phyloP scores from a whole-genome alignment of 805 yeast species.

The Jamesozyma lodderae region DNA sequence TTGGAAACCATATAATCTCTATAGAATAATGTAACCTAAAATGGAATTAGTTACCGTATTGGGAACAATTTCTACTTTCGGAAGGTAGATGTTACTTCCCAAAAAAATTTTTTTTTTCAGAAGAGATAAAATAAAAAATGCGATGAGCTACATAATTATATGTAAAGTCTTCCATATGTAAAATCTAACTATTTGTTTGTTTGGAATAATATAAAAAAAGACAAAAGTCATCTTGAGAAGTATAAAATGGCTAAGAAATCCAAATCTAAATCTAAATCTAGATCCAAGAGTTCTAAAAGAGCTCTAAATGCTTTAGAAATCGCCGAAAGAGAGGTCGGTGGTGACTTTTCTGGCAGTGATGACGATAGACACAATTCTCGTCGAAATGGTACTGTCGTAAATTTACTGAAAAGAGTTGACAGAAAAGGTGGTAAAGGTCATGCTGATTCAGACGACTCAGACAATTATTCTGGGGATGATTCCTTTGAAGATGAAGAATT shows the following conservation, averaged over 20 bases:
- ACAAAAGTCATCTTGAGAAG: constrained; percentile 2
- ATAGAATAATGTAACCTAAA: too few species aligned
- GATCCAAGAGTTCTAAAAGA: constrained; percentile 27
- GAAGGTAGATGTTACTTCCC: too few species aligned
- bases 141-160: constrained; percentile 3
- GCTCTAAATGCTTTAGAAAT: constrained; percentile 45
- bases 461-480: constrained; percentile 23
- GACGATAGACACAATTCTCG: constrained; percentile 22
- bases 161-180: too few species aligned
- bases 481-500: constrained; percentile 55
- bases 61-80: too few species aligned
- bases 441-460: constrained; percentile 20
- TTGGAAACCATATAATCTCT: too few species aligned
- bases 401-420: constrained; percentile 25
- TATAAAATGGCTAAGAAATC: constrained; percentile 20
- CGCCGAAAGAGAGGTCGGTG: constrained; percentile 35
- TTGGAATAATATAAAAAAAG: not conserved
- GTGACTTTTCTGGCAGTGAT: constrained; percentile 27
- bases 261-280: constrained; percentile 19
- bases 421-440: constrained; percentile 2
- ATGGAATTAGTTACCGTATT: too few species aligned
- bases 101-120: not conserved
- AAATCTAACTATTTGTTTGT: too few species aligned
- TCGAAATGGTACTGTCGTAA: constrained; percentile 33
- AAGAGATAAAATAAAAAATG: not conserved